phyloP scores from a whole-genome alignment of 1,284 basidiomycete genomes.

The Cerioporus squamosus region DNA sequence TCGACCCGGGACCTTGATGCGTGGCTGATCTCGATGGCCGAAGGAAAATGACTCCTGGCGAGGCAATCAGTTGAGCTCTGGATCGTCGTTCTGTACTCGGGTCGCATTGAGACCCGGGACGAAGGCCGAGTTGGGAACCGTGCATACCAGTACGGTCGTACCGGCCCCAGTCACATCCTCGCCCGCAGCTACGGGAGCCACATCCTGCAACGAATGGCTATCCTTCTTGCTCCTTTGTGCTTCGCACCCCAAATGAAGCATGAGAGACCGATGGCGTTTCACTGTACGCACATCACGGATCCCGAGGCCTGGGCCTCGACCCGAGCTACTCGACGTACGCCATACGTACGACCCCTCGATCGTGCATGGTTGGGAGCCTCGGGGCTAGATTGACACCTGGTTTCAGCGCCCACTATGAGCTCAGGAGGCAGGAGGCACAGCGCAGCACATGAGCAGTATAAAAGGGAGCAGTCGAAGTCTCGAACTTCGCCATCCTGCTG shows the following conservation, averaged over 20 bases:
- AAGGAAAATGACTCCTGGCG: slow-evolving; percentile 7
- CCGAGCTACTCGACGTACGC: slow-evolving; percentile 1
- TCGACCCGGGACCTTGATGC: neutral
- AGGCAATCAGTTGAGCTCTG: slow-evolving; percentile 8
- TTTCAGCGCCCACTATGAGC: slow-evolving; percentile 1
- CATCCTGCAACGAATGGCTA: slow-evolving; percentile 5
- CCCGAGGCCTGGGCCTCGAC: slow-evolving; percentile 4
- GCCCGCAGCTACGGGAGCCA: slow-evolving; percentile 8
- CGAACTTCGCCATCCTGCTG: neutral
- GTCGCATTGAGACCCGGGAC: slow-evolving; percentile 12
- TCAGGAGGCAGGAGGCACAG: slow-evolving; percentile 3
- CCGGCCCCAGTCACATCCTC: neutral
- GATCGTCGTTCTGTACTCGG: slow-evolving; percentile 13
- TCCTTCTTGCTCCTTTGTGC: slow-evolving; percentile 6
- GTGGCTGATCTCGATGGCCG: slow-evolving; percentile 4
- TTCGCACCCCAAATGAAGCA: slow-evolving; percentile 15
- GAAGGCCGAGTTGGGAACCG: slow-evolving; percentile 1
- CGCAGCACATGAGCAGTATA: slow-evolving; percentile 7
- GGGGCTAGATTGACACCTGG: slow-evolving; percentile 5
- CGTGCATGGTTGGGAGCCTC: slow-evolving; percentile 1
- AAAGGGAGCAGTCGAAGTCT: neutral
- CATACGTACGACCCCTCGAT: slow-evolving; percentile 15
- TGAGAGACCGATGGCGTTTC: slow-evolving; percentile 2
- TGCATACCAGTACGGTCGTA: neutral
- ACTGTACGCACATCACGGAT: slow-evolving; percentile 11